Evolutionary conservation across 73 alveolate genomes (phyloP), one percentile per base, ranked within the genome.

Genomic region (Paramecium bursaria): DNA sequence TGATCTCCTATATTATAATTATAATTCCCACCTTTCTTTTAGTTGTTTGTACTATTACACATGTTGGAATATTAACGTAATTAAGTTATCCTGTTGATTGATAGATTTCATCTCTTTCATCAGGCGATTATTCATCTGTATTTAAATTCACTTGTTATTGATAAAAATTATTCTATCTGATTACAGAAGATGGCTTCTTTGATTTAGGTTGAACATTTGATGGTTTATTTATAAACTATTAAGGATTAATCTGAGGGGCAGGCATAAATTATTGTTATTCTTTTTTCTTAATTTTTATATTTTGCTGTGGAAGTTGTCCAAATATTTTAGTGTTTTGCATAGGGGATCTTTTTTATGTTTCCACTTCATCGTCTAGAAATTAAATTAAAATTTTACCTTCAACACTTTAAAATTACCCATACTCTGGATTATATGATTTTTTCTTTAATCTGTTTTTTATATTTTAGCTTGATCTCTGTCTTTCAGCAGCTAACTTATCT

Each of bases 71-170:
- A 30, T 57, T 57, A 17, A 14, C 13, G 33, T 27, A 15, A n/a
- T 57, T 21, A 57, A 57, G 15, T 30, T 7, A n/a, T 57, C n/a
- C 76, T 13, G 27, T 57, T 29, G 76, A 57, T 57, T 57, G 33
- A 57, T 57, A 57, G 49, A 57, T 50, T 27, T 57, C 76, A 27
- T 57, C 27, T 57, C 33, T 50, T 30, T 57, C 76, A 9, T 50
- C 76, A 57, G 76, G 33, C 27, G 27, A 57, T 57, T 57, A 48
- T 30, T 57, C 76, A 23, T 48, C 33, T n/a, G 76, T 48, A 57
- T 57, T 30, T 19, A 57, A 57, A 42, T 57, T 57, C 33, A 30
- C 27, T 10, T 17, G 26, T 5, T 30, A 15, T 57, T 57, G 33
- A 27, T 25, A 30, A 30, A 50, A 57, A 30, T 57, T 57, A 27